Evolutionary conservation across 345 rosid genomes (phyloP), one percentile per base, ranked within the genome.

Genomic region (Abelmoschus esculentus): DNA sequence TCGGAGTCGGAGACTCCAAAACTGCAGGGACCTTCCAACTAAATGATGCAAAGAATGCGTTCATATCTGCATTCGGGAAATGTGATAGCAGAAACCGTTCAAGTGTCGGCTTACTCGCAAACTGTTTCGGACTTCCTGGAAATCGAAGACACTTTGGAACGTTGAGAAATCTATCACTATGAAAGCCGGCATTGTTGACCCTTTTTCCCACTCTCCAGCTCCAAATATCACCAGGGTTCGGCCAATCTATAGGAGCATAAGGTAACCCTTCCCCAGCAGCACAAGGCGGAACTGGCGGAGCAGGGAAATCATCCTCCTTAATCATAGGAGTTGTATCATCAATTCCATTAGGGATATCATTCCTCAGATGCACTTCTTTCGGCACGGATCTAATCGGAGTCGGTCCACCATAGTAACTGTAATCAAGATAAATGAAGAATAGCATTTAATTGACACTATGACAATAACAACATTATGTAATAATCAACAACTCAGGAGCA

Each of bases 171-270:
- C 97, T 75, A 66, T 93, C 98, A 11, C 44, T 54, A 62, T 76
- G 81, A 66, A 81, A 62, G 17, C 97, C 97, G 3, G 74, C 53
- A 57, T 1, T 15, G 52, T 54, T 71, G 60, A 79, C 82, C 42
- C 42, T 38, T 9, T 7, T 38, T 9, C 98, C 98, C 59, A 90
- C 98, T 72, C 78, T 85, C 98, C 98, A 93, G 49, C 67, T 71
- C 97, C 98, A 93, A 42, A 70, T 82, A 74, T 93, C 97, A n/a
- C 97, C 97, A 0, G 90, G 83, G 55, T 84, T 85, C 1, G 97
- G 97, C 68, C 85, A 89, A 79, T 93, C 74, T 1, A 76, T 76
- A 42, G 97, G 97, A 11, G 98, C 98, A 86, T 80, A 93, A 3
- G 98, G 96, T 66, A 89, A 81, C 65, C 96, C 98, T 78, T 84